phyloP scores from a whole-genome alignment of 148 eudicot genomes.

The Cornus suecica region DNA sequence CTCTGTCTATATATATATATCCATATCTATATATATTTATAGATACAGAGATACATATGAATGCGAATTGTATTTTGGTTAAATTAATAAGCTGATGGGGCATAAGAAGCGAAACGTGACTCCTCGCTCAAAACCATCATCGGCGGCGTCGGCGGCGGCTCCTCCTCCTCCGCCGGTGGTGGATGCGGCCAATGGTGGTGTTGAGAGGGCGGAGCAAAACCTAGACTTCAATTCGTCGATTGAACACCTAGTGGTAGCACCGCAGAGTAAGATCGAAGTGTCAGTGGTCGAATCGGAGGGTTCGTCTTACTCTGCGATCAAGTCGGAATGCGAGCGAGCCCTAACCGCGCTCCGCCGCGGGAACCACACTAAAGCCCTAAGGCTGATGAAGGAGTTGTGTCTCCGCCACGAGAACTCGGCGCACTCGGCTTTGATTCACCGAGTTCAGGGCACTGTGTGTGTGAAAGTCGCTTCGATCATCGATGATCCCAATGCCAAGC shows the following conservation, averaged over 20 bases:
- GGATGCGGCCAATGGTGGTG: slow-evolving; percentile 12
- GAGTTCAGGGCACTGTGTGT: slow-evolving; percentile 64
- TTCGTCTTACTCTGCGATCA: slow-evolving; percentile 28
- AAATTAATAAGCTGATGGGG: slow-evolving; percentile 44
- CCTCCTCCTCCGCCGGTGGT: too few species aligned
- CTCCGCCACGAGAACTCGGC: slow-evolving; percentile 39
- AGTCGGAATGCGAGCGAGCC: slow-evolving; percentile 72
- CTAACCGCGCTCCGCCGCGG: slow-evolving; percentile 60
- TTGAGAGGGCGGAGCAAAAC: slow-evolving; percentile 11
- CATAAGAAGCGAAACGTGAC: slow-evolving; percentile 54
- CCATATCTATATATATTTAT: neutral
- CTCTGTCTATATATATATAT: neutral
- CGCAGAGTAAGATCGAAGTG: slow-evolving; percentile 7
- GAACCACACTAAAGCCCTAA: slow-evolving; percentile 68
- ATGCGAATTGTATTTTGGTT: slow-evolving; percentile 19
- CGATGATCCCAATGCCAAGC: slow-evolving; percentile 61
- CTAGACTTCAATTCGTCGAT: slow-evolving; percentile 1
- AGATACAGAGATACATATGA: neutral
- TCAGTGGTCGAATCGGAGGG: slow-evolving; percentile 10
- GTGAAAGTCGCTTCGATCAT: slow-evolving; percentile 57
- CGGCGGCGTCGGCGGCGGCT: slow-evolving; percentile 16
- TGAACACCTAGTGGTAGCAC: neutral
- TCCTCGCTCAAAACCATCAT: slow-evolving; percentile 44
- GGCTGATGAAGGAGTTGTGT: slow-evolving; percentile 68
- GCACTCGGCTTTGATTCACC: slow-evolving; percentile 47